Base-by-base conservation (phyloP, 805 yeast species). In the Ogataea sp. region DNA sequence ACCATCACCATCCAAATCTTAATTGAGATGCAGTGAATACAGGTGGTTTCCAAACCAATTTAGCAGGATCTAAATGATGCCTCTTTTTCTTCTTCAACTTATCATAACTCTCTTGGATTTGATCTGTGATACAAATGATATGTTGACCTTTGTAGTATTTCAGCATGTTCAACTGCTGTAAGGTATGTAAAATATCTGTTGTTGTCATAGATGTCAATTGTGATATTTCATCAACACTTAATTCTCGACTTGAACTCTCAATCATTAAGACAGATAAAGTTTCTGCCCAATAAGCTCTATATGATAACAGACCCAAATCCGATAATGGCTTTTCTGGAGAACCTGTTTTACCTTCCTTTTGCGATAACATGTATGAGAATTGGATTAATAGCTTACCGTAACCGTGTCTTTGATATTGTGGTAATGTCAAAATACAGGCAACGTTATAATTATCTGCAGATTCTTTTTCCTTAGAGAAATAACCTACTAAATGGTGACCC, bases 241-340 rank as follows among this genome's bases (percentile, higher is more conserved):
- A 70, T 43, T 82, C 87, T 14, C 68, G 62, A 1, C 48, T 40
- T 25, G 72, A 67, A 40, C 67, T 68, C 48, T 84, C 93, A 29
- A 82, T 80, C 29, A 93, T 64, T 23, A 87, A 56, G 38, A 77
- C 78, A 11, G 88, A 79, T 43, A 93, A 68, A 1, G 90, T 80
- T 52, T 93, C 97, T 0, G 97, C 79, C 99, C 99, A 93, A 56
- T 74, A 93, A 0, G 97, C 96, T 59, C 98, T 78, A 55, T 93
- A 93, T 5, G 96, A 84, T 23, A 93, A 69, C 25, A 93, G 68
- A 31, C 99, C 99, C 55, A 93, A 70, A 70, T 93, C 98, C 0
- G 96, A 85, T 18, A 93, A 68, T 3, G 99, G 99, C 55, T 93
- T 93, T 62, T 93, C 99, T 0, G 98, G 99, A 0, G 96, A 87